Evolutionary conservation across 768 basidiomycete genomes (phyloP).

Genomic region (Boletus reticulatus): DNA sequence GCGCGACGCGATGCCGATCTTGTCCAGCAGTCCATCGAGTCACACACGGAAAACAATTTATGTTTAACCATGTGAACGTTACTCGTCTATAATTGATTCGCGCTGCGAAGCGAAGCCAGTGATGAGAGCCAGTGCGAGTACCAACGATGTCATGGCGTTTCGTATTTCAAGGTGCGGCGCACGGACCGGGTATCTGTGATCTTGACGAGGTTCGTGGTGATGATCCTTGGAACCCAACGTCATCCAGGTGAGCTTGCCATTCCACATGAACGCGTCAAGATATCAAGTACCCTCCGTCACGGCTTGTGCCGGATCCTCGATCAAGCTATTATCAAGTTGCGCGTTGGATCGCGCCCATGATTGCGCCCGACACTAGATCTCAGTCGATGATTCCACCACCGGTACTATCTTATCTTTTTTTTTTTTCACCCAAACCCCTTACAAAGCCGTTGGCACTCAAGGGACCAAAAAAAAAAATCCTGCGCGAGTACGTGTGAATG

Average conservation of each 20-base stretch:
- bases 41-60: conserved; percentile 36
- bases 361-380: conserved; percentile 9
- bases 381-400: conserved; percentile 53
- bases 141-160: too few relatives aligned
- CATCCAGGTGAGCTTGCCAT: conserved; percentile 54
- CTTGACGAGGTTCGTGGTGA: conserved; percentile 47
- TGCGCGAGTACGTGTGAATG: conserved; percentile 50
- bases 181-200: conserved; percentile 18
- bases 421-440: conserved; percentile 26
- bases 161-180: too few relatives aligned
- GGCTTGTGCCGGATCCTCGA: conserved; percentile 32
- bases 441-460: conserved; percentile 51
- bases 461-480: conserved; percentile 13
- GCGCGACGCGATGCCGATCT: conserved; percentile 26
- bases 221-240: conserved; percentile 55
- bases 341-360: conserved; percentile 1
- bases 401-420: conserved; percentile 51
- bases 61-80: conserved; percentile 51
- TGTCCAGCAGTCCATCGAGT: conserved; percentile 45
- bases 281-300: conserved; percentile 48
- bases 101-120: too few relatives aligned
- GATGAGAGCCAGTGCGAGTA: too few relatives aligned
- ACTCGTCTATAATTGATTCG: conserved; percentile 48
- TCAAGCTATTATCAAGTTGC: neutral
- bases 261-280: conserved; percentile 47